Evolutionary conservation across 179 eudicot species (phyloP), one percentile per base, ranked within the genome.

Genomic region (Patellifolia procumbens): DNA sequence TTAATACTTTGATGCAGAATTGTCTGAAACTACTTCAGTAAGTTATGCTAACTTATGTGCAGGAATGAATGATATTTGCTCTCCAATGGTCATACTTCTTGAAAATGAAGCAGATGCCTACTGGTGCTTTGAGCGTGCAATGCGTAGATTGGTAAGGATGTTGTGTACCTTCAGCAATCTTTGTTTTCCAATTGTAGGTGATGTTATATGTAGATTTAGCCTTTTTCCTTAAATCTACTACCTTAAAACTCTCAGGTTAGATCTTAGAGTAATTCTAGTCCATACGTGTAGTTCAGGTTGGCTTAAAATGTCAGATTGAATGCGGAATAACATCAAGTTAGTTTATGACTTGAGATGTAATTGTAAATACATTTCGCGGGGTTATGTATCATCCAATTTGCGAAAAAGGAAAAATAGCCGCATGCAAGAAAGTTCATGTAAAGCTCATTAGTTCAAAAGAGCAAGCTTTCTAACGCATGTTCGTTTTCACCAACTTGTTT

Each of bases 41-140:
- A 31, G 35, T 76, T 43, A 52, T 70, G 74, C 66, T 26, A 46
- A 48, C 74, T 62, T 68, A 42, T 74, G 46, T 68, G 31, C 86
- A 85, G 86, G 88, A 79, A 85, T 85, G 88, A 85, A 83, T 65
- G 88, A 85, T 67, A 85, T 85, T 45, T 85, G 88, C 65, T 85
- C 88, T 32, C 88, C 88, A 55, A 85, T 85, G 86, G 68, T 83
- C 28, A 81, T 83, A 67, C 88, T 85, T 78, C 75, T 83, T 75
- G 86, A 85, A 72, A 78, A 85, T 80, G 88, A 85, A 85, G 88
- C 88, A 56, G 88, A 85, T 69, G 84, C 88, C 71, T 85, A 61
- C 60, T 85, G 88, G 88, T 85, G 88, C 78, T 85, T 85, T 75
- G 88, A 83, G 77, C 88, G 84, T 56, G 86, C 88, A 43, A 85